Conservation (phyloP, 345 rosid species). For the Atalantia buxifolia region DNA sequence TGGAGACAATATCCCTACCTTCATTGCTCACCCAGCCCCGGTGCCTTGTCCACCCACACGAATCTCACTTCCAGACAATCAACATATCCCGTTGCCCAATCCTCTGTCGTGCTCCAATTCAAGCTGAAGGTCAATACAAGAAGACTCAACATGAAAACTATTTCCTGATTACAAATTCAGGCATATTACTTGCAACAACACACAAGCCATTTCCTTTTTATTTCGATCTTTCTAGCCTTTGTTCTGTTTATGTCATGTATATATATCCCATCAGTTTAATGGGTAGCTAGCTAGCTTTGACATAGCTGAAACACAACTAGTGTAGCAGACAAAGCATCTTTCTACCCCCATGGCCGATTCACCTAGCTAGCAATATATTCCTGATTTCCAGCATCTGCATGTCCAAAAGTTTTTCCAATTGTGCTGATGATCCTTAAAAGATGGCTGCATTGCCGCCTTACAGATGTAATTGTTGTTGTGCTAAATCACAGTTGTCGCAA, state of each 20-base stretch:
- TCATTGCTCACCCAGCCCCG: constrained; percentile 74
- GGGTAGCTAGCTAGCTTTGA: constrained; percentile 17
- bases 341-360: neutral
- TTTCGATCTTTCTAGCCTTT: neutral
- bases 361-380: neutral
- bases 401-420: constrained; percentile 14
- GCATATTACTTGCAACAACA: neutral
- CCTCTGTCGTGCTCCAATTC: constrained; percentile 15
- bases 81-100: neutral
- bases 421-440: neutral
- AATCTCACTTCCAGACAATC: constrained; percentile 25
- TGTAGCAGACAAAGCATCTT: neutral
- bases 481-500: neutral
- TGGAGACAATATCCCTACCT: constrained; percentile 80
- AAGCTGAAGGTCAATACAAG: constrained; percentile 20
- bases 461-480: constrained; percentile 13
- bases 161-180: neutral
- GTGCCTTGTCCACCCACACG: constrained; percentile 43
- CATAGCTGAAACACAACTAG: neutral
- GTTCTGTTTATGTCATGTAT: constrained; percentile 6
- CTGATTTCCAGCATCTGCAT: constrained; percentile 10
- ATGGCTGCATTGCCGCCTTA: no score
- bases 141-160: constrained; percentile 4
- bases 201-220: constrained; percentile 4
- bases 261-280: constrained; percentile 9